phyloP scores from a whole-genome alignment of 1,284 basidiomycete species.

The Leucoagaricus sp. region DNA sequence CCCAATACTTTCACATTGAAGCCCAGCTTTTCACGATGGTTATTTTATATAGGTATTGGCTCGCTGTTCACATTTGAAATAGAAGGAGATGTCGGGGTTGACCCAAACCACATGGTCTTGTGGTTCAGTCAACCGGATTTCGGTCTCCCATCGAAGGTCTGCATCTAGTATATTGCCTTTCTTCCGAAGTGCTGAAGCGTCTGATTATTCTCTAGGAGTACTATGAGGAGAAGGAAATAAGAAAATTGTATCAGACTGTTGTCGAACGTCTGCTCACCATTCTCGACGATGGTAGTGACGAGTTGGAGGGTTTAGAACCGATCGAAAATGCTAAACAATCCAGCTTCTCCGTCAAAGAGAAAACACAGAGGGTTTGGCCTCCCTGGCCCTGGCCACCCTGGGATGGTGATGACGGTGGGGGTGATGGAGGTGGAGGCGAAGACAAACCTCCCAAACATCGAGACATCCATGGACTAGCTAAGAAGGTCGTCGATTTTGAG shows the following conservation, averaged over 20 bases:
- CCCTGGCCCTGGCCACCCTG: constrained; percentile 89
- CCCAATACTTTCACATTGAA: neutral
- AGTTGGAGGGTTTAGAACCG: constrained; percentile 14
- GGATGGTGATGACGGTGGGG: constrained; percentile 63
- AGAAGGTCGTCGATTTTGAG: constrained; percentile 81
- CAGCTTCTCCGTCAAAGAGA: constrained; percentile 23
- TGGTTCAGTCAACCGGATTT: constrained; percentile 86
- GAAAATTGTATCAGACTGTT: constrained; percentile 72
- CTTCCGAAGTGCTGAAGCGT: constrained; percentile 3
- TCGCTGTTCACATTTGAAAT: constrained; percentile 79
- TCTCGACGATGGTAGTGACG: constrained; percentile 52
- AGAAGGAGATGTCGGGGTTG: constrained; percentile 89
- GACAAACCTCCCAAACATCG: constrained; percentile 42
- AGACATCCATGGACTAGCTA: constrained; percentile 65
- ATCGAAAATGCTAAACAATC: constrained; percentile 7
- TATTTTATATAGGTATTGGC: constrained; percentile 56
- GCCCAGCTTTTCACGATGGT: neutral
- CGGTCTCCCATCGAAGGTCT: constrained; percentile 87
- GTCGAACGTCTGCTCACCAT: constrained; percentile 68
- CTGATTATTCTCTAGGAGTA: constrained; percentile 65
- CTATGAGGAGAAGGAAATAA: constrained; percentile 78
- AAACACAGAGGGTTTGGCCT: constrained; percentile 64
- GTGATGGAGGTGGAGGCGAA: constrained; percentile 41
- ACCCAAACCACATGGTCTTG: constrained; percentile 85
- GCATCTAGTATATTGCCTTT: constrained; percentile 1